These are phyloP conservation scores for Trypanosoma avium DNA, from an alignment of 208 protist species.

Conservation along the genomic window DNA sequence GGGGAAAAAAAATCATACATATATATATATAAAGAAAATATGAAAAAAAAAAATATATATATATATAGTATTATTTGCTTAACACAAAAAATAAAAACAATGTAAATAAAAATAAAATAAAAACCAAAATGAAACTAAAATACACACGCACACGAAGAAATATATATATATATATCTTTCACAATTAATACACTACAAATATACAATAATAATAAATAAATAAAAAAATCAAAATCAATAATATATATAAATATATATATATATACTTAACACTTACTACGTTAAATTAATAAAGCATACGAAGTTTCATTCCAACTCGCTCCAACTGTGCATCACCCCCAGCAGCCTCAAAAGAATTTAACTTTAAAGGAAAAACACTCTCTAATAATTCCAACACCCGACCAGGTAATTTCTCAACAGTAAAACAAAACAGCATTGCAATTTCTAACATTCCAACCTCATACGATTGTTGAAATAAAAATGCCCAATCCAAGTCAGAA, in stretches of 20 bases:
- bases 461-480: slow-evolving; percentile 8
- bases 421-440: slow-evolving; percentile 18
- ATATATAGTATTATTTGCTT: no score
- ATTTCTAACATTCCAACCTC: background rate
- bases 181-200: no score
- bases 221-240: slow-evolving; percentile 9
- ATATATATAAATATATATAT: no score
- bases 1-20: no score
- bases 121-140: no score
- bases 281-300: background rate
- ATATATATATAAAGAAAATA: no score
- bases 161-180: no score
- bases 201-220: no score
- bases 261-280: background rate
- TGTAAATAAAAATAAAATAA: no score
- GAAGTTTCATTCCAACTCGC: background rate
- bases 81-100: no score
- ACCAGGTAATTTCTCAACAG: slow-evolving; percentile 3
- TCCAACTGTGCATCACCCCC: slow-evolving; percentile 12
- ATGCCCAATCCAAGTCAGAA: background rate
- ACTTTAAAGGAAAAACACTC: background rate
- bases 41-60: no score
- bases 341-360: background rate
- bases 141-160: no score
- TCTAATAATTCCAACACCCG: background rate